Conservation (phyloP, 2,329 filamentous ascomycete species). For the Sporothrix brasiliensis region DNA sequence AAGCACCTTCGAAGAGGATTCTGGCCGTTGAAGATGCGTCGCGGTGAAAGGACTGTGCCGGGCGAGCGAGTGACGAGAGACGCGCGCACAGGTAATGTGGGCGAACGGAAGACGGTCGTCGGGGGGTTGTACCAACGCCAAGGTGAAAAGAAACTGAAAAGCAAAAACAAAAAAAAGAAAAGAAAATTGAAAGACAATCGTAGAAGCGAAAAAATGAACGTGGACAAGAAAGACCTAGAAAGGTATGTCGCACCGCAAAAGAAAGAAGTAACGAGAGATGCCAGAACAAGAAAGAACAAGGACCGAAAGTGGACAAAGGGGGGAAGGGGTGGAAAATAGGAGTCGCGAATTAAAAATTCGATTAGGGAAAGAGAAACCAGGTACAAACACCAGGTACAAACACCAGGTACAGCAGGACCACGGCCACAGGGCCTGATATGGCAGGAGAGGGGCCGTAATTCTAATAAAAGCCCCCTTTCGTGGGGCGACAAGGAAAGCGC, state of each 20-base stretch:
- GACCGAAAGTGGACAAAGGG: constrained; percentile 7
- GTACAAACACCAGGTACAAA: background rate
- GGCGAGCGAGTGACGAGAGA: constrained; percentile 9
- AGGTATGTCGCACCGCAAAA: background rate
- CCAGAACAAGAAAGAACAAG: constrained; percentile 21
- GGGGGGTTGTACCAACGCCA: background rate
- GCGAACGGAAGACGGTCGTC: background rate
- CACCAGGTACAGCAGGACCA: background rate
- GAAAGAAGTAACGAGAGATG: constrained; percentile 20
- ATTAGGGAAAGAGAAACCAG: constrained; percentile 21
- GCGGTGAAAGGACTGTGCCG: background rate
- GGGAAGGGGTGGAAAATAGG: constrained; percentile 26
- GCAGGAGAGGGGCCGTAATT: constrained; percentile 14
- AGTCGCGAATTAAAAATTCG: constrained; percentile 29
- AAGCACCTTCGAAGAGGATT: constrained; percentile 9
- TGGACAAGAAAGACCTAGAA: background rate
- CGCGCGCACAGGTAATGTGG: constrained; percentile 11
- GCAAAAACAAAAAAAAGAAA: too few species aligned
- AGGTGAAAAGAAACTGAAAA: constrained; percentile 4
- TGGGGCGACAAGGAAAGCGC: constrained; percentile 30
- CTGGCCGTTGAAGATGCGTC: background rate
- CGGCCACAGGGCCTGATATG: background rate
- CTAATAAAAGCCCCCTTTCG: constrained; percentile 28
- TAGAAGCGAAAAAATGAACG: constrained; percentile 6
- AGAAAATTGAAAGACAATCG: background rate